Conservation (phyloP, 768 basidiomycete genomes). For the Kwoniella newhampshirensis region DNA sequence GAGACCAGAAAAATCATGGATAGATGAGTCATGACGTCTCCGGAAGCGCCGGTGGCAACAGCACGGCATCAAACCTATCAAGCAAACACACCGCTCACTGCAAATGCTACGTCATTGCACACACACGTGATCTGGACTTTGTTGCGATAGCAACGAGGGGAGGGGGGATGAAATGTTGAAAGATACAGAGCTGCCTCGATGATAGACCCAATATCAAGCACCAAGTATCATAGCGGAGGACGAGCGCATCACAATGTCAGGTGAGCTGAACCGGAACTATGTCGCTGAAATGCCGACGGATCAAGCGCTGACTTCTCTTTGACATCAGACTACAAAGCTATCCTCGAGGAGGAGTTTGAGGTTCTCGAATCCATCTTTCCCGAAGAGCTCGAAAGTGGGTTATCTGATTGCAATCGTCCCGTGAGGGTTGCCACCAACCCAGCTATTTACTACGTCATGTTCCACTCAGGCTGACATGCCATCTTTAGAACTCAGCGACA, state of each 20-base stretch:
- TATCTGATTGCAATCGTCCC: conserved; percentile 18
- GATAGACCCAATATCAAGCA: too few species aligned
- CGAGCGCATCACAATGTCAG: conserved; percentile 4
- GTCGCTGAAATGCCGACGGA: neutral
- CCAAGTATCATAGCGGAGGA: too few species aligned
- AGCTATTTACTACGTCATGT: conserved; percentile 36
- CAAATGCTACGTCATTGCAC: too few species aligned
- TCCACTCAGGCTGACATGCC: too few species aligned
- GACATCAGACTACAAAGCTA: conserved; percentile 45
- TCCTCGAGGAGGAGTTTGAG: conserved; percentile 85
- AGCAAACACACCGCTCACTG: too few species aligned
- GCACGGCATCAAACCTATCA: neutral
- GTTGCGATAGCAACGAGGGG: too few species aligned
- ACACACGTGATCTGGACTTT: too few species aligned
- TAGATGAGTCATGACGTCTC: conserved; percentile 4
- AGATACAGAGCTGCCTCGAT: too few species aligned
- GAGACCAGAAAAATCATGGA: too few species aligned
- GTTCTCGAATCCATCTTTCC: conserved; percentile 96
- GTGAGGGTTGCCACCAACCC: neutral
- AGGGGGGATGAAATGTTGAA: too few species aligned
- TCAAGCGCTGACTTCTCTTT: neutral
- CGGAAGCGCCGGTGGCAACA: conserved; percentile 11
- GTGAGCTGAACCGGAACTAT: neutral
- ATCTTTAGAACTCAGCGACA: conserved; percentile 77
- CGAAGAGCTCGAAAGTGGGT: conserved; percentile 86